Conservation (phyloP, 169 alveolate species). For the Plasmodium vinckei region DNA sequence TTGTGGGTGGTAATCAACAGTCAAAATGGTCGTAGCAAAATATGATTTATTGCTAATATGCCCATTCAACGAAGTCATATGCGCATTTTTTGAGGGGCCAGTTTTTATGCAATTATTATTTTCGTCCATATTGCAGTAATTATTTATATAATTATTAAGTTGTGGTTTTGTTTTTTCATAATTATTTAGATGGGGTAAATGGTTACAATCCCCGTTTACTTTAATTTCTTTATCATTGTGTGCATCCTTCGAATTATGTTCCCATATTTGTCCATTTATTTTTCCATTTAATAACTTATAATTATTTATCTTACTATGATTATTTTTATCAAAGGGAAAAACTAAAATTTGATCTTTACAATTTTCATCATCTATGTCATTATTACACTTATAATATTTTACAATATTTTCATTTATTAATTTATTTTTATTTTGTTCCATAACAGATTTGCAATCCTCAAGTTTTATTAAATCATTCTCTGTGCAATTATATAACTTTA, state of each 20-base stretch:
- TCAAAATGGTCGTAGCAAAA: slow-evolving; percentile 30
- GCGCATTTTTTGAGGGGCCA: neutral
- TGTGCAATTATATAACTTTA: slow-evolving; percentile 26
- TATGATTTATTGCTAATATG: neutral
- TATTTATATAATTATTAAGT: neutral
- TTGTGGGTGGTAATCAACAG: slow-evolving; percentile 67
- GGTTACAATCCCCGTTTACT: neutral
- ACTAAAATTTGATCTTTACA: slow-evolving; percentile 24
- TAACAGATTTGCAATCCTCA: slow-evolving; percentile 16
- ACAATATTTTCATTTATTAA: slow-evolving; percentile 25
- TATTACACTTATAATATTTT: slow-evolving; percentile 37
- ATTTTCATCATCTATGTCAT: slow-evolving; percentile 40
- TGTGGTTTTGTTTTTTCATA: neutral
- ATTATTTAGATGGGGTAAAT: neutral
- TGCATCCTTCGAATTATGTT: neutral
- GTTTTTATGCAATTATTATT: neutral
- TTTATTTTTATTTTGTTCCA: slow-evolving; percentile 10
- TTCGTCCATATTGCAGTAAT: neutral
- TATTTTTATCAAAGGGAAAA: slow-evolving; percentile 26
- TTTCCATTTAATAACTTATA: neutral
- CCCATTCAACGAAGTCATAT: too few species aligned
- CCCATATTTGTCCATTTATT: neutral
- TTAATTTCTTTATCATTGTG: neutral
- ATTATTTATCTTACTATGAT: neutral
- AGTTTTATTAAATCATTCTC: slow-evolving; percentile 34